These are phyloP conservation scores for Pseudogymnoascus sp. DNA, from an alignment of 2,329 filamentous ascomycete genomes.

Conservation along the genomic window DNA sequence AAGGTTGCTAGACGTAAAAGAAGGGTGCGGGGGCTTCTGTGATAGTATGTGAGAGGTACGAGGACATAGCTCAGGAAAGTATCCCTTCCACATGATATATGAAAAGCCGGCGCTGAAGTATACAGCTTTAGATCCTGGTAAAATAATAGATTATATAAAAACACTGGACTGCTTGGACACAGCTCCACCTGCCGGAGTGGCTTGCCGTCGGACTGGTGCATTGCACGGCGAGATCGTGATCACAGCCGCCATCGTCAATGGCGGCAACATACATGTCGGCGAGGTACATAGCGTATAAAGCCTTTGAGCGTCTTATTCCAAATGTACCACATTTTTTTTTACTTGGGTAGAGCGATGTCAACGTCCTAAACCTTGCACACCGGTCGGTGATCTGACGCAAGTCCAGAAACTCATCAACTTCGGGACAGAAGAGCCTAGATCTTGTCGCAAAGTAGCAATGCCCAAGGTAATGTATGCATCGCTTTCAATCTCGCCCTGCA, in stretches of 20 bases:
- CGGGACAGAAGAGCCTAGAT: not conserved
- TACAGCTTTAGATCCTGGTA: not conserved
- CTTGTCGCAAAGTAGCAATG: not conserved
- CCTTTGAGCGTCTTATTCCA: not conserved
- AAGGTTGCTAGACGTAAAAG: not conserved
- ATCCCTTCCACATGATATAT: not conserved
- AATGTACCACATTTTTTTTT: not conserved
- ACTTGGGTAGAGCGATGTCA: not conserved
- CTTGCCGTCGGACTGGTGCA: constrained; percentile 1
- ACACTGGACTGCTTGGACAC: not conserved
- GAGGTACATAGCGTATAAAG: not conserved
- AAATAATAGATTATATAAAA: not conserved
- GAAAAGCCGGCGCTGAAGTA: not conserved
- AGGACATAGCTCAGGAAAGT: not conserved
- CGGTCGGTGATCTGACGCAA: constrained; percentile 1
- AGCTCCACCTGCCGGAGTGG: not conserved
- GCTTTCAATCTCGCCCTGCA: not conserved
- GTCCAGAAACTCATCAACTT: not conserved
- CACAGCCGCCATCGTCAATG: constrained; percentile 7
- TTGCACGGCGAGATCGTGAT: constrained; percentile 8
- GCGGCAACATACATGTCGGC: constrained; percentile 2
- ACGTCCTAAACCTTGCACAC: constrained; percentile 2
- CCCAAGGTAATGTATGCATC: not conserved
- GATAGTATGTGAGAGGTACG: not conserved
- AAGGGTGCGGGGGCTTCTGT: not conserved